Conservation (phyloP, 331 rosid genomes). For the Prunus yedoensis region DNA sequence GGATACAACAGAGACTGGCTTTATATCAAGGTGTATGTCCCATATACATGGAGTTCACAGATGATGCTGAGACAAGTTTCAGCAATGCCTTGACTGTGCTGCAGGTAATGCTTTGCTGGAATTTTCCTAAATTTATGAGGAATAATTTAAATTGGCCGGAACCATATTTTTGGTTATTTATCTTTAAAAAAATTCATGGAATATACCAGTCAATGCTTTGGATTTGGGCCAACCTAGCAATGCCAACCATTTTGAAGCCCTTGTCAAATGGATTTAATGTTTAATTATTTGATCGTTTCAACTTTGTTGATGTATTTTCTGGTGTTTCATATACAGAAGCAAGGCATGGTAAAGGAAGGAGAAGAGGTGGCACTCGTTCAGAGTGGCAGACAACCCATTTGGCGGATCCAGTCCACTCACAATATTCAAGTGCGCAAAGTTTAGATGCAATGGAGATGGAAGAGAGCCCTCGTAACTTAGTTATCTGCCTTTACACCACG, state of each 20-base stretch:
- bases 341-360: slow-evolving; percentile 91
- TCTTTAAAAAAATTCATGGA: not conserved
- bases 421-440: slow-evolving; percentile 89
- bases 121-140: not conserved
- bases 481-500: slow-evolving; percentile 4
- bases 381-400: slow-evolving; percentile 97
- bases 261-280: not conserved
- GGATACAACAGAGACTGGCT: slow-evolving; percentile 79
- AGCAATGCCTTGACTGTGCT: slow-evolving; percentile 57
- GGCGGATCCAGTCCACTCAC: slow-evolving; percentile 98
- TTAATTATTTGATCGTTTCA: not conserved
- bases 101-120: slow-evolving; percentile 48
- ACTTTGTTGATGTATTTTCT: not conserved
- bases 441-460: slow-evolving; percentile 19
- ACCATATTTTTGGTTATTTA: not conserved
- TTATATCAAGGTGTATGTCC: slow-evolving; percentile 95
- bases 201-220: not conserved
- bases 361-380: slow-evolving; percentile 96
- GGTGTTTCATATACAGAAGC: slow-evolving; percentile 49
- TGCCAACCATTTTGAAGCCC: not conserved
- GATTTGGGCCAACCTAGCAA: not conserved
- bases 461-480: slow-evolving; percentile 1
- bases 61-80: slow-evolving; percentile 89
- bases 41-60: slow-evolving; percentile 76
- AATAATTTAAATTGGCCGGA: not conserved